Percentiles rank a stretch among this genome's conserved stretches.
Evolutionary conservation across 192 early-diverging fungal genomes (phyloP).

Genomic region (Backusella westeae): DNA sequence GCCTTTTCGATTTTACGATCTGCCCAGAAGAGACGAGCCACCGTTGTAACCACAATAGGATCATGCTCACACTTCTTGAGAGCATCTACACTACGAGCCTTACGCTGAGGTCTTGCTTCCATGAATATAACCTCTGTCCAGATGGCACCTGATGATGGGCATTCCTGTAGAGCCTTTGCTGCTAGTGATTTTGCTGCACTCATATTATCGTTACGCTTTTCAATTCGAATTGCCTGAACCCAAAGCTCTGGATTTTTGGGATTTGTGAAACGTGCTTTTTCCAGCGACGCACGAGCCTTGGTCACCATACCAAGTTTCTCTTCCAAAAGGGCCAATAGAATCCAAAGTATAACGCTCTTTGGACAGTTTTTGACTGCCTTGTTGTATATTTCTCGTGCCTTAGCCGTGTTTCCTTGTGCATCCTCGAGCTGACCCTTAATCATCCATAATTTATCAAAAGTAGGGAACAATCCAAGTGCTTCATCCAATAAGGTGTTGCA

Average conservation of each 20-base stretch:
- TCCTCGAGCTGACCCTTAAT: constrained; percentile 80
- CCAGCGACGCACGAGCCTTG: constrained; percentile 80
- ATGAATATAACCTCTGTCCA: constrained; percentile 89
- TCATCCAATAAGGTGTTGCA: constrained; percentile 69
- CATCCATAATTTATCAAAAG: constrained; percentile 92
- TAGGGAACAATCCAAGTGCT: constrained; percentile 68
- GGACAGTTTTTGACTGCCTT: constrained; percentile 77
- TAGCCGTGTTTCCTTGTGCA: constrained; percentile 55
- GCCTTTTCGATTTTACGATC: constrained; percentile 95
- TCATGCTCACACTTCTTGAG: constrained; percentile 90
- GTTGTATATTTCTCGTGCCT: constrained; percentile 71
- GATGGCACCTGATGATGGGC: constrained; percentile 77
- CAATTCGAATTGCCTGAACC: constrained; percentile 82
- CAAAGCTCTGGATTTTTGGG: constrained; percentile 82
- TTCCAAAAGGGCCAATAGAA: constrained; percentile 77
- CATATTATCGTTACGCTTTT: constrained; percentile 66
- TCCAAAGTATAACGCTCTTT: constrained; percentile 78
- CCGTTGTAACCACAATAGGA: constrained; percentile 70
- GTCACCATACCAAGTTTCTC: constrained; percentile 60
- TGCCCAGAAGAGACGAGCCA: constrained; percentile 91
- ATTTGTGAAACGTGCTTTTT: constrained; percentile 81
- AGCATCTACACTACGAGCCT: constrained; percentile 85
- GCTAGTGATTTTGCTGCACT: constrained; percentile 73
- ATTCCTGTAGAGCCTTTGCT: constrained; percentile 92
- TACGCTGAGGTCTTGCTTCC: constrained; percentile 84